Conservation (phyloP, 208 protist genomes). For the Leishmania major region DNA sequence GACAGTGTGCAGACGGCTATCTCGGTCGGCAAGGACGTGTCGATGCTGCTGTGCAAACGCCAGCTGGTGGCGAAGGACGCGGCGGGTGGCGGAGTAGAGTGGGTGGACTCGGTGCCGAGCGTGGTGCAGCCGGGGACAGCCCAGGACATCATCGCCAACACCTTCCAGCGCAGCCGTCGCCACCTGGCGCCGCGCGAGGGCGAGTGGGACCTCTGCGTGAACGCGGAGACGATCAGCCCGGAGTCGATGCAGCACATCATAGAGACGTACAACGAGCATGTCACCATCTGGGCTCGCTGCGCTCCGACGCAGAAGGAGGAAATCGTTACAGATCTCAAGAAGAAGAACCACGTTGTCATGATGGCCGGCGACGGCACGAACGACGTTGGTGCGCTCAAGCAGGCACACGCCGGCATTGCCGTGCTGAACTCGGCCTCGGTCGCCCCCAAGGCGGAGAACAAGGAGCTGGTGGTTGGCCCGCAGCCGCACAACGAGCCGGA, state of each 20-base stretch:
- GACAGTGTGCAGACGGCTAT: conserved; percentile 98
- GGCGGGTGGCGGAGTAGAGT: conserved; percentile 39
- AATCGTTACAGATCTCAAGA: conserved; percentile 89
- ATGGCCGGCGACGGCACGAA: conserved; percentile 96
- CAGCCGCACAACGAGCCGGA: conserved; percentile 90
- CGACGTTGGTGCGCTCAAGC: conserved; percentile 99
- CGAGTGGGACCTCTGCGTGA: conserved; percentile 89
- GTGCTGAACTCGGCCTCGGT: conserved; percentile 92
- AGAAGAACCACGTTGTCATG: conserved; percentile 86
- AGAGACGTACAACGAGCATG: conserved; percentile 71
- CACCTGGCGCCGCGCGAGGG: conserved; percentile 34
- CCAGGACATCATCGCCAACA: conserved; percentile 48
- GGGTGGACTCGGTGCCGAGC: conserved; percentile 63
- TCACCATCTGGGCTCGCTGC: conserved; percentile 91
- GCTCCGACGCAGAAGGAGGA: conserved; percentile 90
- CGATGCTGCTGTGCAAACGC: conserved; percentile 70
- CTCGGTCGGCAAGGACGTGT: conserved; percentile 94
- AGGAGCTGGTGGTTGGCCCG: conserved; percentile 42
- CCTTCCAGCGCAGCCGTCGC: conserved; percentile 59
- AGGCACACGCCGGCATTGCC: conserved; percentile 98
- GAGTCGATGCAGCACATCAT: conserved; percentile 51
- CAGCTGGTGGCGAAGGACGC: conserved; percentile 62
- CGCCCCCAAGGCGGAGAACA: conserved; percentile 28
- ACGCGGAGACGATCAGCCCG: conserved; percentile 63
- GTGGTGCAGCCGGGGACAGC: conserved; percentile 28